These are phyloP conservation scores for Talaromyces adpressus DNA, from an alignment of 495 filamentous ascomycete species.

Conservation along the genomic window DNA sequence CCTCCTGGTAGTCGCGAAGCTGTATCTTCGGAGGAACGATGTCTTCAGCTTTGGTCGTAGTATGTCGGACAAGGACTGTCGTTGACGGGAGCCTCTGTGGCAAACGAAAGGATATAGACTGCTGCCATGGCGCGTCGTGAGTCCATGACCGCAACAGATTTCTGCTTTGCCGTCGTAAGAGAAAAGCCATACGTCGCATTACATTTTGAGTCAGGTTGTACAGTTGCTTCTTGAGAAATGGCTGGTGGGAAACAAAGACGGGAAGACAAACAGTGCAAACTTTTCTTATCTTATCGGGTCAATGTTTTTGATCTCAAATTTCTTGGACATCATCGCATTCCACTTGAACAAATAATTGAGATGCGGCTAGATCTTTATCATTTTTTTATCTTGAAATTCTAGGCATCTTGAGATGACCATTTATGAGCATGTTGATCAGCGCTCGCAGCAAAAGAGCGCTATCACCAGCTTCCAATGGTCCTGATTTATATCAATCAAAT, in stretches of 20 bases:
- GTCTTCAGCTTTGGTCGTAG: not conserved
- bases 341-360: not conserved
- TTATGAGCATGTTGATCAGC: not conserved
- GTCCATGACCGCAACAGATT: not conserved
- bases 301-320: not conserved
- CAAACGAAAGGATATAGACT: not conserved
- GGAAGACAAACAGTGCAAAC: slow-evolving; percentile 38
- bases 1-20: slow-evolving; percentile 75
- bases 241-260: not conserved
- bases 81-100: not conserved
- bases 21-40: slow-evolving; percentile 31
- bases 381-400: not conserved
- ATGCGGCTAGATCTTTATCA: not conserved
- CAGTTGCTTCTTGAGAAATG: not conserved
- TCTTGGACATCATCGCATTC: not conserved
- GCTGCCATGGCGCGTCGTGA: not conserved
- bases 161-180: slow-evolving; percentile 23
- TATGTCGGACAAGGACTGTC: not conserved
- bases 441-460: not conserved
- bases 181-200: slow-evolving; percentile 21
- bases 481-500: not conserved
- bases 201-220: not conserved
- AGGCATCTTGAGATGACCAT: not conserved
- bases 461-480: not conserved
- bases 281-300: slow-evolving; percentile 20